Evolutionary conservation across 768 basidiomycete genomes (phyloP), one percentile per base, ranked within the genome.

Genomic region (Fomitopsis serialis): DNA sequence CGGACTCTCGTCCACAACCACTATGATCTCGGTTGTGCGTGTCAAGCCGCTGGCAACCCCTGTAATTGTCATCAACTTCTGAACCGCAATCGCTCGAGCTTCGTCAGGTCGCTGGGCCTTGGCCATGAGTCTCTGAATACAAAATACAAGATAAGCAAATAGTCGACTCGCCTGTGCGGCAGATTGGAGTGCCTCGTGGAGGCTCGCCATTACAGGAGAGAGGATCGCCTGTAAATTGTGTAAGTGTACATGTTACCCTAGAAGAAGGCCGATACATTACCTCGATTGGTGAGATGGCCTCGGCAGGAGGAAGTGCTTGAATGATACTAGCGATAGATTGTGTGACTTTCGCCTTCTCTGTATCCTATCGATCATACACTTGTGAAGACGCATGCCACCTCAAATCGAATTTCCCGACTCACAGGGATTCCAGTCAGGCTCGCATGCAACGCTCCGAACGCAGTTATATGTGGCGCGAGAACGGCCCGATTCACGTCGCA

Each of bases 291-390:
- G 82, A 77, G 24, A 96, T 85, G 52, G 82, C 89, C 42, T 92
- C 87, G 40, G 73, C 73, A 0, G 91, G 84, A 0, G 90, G 86
- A 46, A 98, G 69, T 0, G 94, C 95, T 62, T 97, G 91, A 29
- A 97, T 89, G 2, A 98, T 92, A 57, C 93, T 96, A 1, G 92
- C 84, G 48, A 98, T 95, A 0, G 89, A 91, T 65, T 97, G 89
- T 43, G 97, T 72, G 1, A 97, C 90, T 69, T 95, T 97, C 59
- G 83, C 81, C 70, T 89, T 89, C 68, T 96, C 93, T 21, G 85
- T 82, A 60, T 91, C 89, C 85, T 89, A 59, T 42, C 25, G 42
- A 36, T 22, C 24, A 52, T 34, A 9, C 23, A 21, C n/a, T 15
- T 35, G 34, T 35, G 27, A 40, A 15, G 15, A 40, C 7, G 15